A percentile compares a stretch with the other conserved stretches of the same genome.
Evolutionary conservation across 345 rosid genomes (phyloP).

Genomic region (Hibiscus syriacus): DNA sequence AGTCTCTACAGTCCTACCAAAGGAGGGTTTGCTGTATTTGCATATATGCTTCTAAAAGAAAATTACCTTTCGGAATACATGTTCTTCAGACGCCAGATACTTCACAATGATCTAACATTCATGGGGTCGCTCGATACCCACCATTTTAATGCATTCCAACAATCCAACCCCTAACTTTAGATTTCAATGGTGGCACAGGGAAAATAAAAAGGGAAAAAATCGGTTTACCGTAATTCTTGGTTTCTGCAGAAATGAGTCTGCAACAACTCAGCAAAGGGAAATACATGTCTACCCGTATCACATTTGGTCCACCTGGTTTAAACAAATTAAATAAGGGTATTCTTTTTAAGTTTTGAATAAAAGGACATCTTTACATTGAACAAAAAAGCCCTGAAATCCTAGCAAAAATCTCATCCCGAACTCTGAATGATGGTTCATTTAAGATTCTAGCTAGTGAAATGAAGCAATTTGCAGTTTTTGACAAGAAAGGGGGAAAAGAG

Average conservation of each 20-base stretch:
- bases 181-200: conserved; percentile 1
- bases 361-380: neutral
- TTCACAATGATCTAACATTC: neutral
- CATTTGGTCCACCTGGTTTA: neutral
- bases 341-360: neutral
- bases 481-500: neutral
- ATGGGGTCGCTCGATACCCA: conserved; percentile 11
- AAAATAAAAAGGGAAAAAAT: neutral
- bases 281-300: neutral
- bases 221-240: neutral
- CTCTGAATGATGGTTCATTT: neutral
- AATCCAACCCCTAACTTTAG: conserved; percentile 9
- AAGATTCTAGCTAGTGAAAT: neutral
- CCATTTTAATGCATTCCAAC: conserved; percentile 12
- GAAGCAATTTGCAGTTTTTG: neutral
- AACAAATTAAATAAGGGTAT: neutral
- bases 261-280: conserved; percentile 13
- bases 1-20: neutral
- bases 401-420: neutral
- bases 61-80: neutral
- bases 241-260: neutral
- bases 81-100: conserved; percentile 4
- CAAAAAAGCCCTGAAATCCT: neutral
- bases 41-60: neutral
- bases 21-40: neutral